Conservation (phyloP, 345 rosid species). For the Hypericum androsaemum region DNA sequence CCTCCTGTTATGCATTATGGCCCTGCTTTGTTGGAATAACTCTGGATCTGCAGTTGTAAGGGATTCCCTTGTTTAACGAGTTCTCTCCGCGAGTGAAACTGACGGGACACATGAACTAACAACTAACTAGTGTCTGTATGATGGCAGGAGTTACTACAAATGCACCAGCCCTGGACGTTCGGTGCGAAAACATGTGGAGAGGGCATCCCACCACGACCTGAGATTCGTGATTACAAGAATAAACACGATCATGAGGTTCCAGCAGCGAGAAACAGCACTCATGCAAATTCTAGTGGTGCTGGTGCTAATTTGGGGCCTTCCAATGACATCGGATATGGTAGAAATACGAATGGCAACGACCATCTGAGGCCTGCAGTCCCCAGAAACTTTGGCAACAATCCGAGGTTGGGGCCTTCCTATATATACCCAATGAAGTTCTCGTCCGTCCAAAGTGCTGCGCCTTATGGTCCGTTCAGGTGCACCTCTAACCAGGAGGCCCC, state of each 20-base stretch:
- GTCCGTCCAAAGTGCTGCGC: conserved; percentile 22
- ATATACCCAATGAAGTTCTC: conserved; percentile 43
- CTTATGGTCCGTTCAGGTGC: conserved; percentile 29
- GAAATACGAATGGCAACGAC: conserved; percentile 20
- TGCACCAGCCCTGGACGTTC: conserved; percentile 53
- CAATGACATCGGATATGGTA: conserved; percentile 17
- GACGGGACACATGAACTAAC: too few species aligned
- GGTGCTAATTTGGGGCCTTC: conserved; percentile 19
- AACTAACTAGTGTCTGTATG: not conserved
- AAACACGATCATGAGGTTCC: conserved; percentile 69
- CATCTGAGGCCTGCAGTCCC: conserved; percentile 27
- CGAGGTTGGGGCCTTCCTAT: conserved; percentile 32
- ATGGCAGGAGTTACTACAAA: conserved; percentile 59
- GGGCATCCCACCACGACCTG: conserved; percentile 50
- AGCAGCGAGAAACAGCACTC: conserved; percentile 65
- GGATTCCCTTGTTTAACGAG: too few species aligned
- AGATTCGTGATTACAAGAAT: conserved; percentile 48
- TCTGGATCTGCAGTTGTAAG: too few species aligned
- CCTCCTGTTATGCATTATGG: not conserved
- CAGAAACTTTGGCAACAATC: conserved; percentile 30
- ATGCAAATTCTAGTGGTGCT: conserved; percentile 25
- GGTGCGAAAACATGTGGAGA: conserved; percentile 66
- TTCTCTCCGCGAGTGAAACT: too few species aligned
- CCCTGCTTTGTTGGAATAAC: not conserved
- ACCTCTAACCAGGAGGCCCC: conserved; percentile 14